Percentiles rank a stretch among this genome's conserved stretches.
Evolutionary conservation across 164 flowering plant genomes (phyloP).

Genomic region (Buxus sempervirens): DNA sequence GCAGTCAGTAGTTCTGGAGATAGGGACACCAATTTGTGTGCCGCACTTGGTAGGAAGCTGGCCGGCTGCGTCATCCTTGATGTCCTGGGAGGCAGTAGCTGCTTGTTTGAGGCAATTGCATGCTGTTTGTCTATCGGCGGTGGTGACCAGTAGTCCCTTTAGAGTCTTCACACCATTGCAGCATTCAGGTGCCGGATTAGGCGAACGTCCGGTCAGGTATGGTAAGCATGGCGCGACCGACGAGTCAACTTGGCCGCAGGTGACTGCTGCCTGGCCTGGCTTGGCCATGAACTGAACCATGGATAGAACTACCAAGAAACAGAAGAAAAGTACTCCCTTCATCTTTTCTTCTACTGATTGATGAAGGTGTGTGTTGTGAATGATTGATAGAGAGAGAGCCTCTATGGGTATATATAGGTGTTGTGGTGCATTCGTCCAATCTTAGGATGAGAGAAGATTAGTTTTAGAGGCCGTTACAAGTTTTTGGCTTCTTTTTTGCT

Average conservation of each 20-base stretch:
- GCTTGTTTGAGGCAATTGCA: slow-evolving; percentile 24
- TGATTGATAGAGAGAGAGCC: background rate
- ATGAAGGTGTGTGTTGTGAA: background rate
- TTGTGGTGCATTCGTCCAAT: too few relatives aligned
- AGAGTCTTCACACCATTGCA: slow-evolving; percentile 22
- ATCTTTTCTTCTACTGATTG: background rate
- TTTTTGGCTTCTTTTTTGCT: too few relatives aligned
- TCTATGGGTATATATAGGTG: too few relatives aligned
- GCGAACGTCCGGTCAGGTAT: slow-evolving; percentile 10
- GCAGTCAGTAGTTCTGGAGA: slow-evolving; percentile 22
- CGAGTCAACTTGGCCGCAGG: slow-evolving; percentile 14
- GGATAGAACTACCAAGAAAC: slow-evolving; percentile 3
- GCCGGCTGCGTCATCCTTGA: slow-evolving; percentile 17
- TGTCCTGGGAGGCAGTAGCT: slow-evolving; percentile 2
- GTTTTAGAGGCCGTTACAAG: too few relatives aligned
- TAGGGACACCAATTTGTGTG: slow-evolving; percentile 10
- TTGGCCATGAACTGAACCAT: too few relatives aligned
- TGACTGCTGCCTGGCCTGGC: slow-evolving; percentile 11
- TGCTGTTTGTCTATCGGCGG: slow-evolving; percentile 10
- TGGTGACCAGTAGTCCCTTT: slow-evolving; percentile 6
- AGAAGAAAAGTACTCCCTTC: slow-evolving; percentile 13
- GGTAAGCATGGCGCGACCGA: slow-evolving; percentile 19
- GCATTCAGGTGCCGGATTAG: slow-evolving; percentile 13
- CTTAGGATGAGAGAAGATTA: too few relatives aligned
- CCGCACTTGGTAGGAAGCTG: slow-evolving; percentile 25